phyloP scores from a whole-genome alignment of 2,329 filamentous ascomycete genomes.

The Beauveria pseudobassiana region DNA sequence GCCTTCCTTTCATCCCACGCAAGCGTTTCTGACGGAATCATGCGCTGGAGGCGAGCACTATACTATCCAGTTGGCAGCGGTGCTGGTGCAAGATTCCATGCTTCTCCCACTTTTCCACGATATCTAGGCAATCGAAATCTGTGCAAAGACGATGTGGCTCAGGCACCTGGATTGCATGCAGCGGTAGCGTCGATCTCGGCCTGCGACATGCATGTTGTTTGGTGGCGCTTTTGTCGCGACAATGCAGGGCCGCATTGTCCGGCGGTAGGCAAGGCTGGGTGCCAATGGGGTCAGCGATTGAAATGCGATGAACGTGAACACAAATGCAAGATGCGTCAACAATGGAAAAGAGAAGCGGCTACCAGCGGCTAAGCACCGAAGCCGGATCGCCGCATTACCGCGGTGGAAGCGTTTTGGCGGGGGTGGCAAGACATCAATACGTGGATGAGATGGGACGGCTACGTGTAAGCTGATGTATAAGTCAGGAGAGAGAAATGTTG shows the following conservation, averaged over 20 bases:
- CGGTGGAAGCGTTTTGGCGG: neutral
- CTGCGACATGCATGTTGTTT: slow-evolving; percentile 1
- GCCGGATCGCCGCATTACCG: neutral
- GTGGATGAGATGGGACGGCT: neutral
- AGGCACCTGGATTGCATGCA: neutral
- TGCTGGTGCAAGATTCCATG: neutral
- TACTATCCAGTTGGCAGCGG: neutral
- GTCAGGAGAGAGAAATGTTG: neutral
- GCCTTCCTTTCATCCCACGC: too few species aligned
- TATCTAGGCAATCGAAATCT: neutral
- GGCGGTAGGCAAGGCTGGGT: neutral
- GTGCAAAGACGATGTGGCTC: neutral
- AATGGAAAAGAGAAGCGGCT: neutral
- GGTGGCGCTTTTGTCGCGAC: neutral
- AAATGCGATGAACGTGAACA: neutral
- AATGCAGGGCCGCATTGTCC: neutral
- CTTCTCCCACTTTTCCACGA: neutral
- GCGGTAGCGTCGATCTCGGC: slow-evolving; percentile 4
- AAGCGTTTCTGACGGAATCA: too few species aligned
- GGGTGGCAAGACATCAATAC: neutral
- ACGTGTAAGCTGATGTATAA: neutral
- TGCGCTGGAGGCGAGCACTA: too few species aligned
- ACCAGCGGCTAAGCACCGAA: neutral
- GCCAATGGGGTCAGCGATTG: neutral
- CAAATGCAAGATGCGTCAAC: neutral